Percentiles rank a stretch among this genome's conserved stretches.
These are phyloP conservation scores for Xylogone sp. DNA, from an alignment of 2,329 filamentous ascomycete species.

Conservation along the genomic window DNA sequence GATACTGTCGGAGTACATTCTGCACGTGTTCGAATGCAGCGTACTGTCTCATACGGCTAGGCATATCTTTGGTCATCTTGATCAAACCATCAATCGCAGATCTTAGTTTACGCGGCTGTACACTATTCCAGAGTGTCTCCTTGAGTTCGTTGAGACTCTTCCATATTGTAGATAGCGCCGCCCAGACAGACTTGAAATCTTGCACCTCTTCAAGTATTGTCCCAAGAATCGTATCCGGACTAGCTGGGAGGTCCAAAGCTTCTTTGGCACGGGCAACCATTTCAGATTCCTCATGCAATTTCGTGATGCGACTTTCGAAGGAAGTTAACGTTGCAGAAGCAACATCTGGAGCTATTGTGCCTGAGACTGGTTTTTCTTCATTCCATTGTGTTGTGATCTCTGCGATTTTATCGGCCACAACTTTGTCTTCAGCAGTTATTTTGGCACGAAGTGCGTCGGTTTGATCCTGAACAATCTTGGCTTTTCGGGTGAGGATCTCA, in stretches of 20 bases:
- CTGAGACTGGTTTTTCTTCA: slow-evolving; percentile 94
- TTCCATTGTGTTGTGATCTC: slow-evolving; percentile 88
- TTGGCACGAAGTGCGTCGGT: slow-evolving; percentile 93
- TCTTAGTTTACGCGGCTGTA: slow-evolving; percentile 90
- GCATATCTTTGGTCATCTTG: slow-evolving; percentile 99
- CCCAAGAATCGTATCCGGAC: slow-evolving; percentile 75
- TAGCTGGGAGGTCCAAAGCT: slow-evolving; percentile 82
- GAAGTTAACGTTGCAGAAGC: slow-evolving; percentile 76
- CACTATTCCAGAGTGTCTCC: slow-evolving; percentile 90
- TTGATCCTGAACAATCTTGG: slow-evolving; percentile 93
- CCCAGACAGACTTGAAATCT: slow-evolving; percentile 99
- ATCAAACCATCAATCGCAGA: slow-evolving; percentile 86
- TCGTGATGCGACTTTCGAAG: slow-evolving; percentile 82
- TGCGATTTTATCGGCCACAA: slow-evolving; percentile 81
- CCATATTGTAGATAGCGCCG: slow-evolving; percentile 93
- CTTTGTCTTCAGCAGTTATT: slow-evolving; percentile 88
- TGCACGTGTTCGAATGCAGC: slow-evolving; percentile 99
- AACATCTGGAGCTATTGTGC: slow-evolving; percentile 84
- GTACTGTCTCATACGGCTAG: slow-evolving; percentile 97
- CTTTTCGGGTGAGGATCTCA: slow-evolving; percentile 86
- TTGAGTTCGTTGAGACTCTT: slow-evolving; percentile 90
- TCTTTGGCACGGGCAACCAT: slow-evolving; percentile 98
- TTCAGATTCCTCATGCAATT: slow-evolving; percentile 80
- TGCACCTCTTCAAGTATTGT: slow-evolving; percentile 91
- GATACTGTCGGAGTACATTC: slow-evolving; percentile 77